These are phyloP conservation scores for Cicer pinnatifidum DNA, from an alignment of 306 rosid species.

Conservation along the genomic window DNA sequence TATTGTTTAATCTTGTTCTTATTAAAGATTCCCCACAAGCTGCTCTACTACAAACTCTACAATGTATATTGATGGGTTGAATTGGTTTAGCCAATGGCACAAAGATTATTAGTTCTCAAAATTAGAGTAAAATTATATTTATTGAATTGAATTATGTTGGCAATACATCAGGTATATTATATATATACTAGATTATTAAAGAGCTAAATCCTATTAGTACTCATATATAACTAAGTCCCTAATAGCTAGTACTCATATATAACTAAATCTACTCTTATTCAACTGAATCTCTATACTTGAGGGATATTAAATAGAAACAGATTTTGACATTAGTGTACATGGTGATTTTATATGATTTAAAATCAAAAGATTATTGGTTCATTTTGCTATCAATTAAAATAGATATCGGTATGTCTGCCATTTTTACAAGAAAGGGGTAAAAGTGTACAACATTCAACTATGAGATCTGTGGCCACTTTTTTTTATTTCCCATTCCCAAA, in stretches of 20 bases:
- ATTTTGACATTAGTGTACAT: not conserved
- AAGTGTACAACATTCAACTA: not conserved
- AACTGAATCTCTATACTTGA: too few species aligned
- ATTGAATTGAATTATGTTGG: too few species aligned
- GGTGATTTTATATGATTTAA: constrained; percentile 7
- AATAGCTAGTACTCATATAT: too few species aligned
- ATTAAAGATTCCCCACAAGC: not conserved
- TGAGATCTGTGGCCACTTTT: not conserved
- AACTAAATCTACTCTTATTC: too few species aligned
- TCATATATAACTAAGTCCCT: too few species aligned
- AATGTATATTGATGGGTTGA: constrained; percentile 20
- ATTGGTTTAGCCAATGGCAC: constrained; percentile 20
- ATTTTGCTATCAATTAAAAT: not conserved
- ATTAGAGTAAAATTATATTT: too few species aligned
- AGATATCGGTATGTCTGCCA: not conserved
- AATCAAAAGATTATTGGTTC: not conserved
- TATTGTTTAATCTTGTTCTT: not conserved
- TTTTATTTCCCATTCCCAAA: not conserved
- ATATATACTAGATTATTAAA: too few species aligned
- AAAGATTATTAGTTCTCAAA: not conserved
- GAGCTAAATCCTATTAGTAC: too few species aligned
- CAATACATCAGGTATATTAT: too few species aligned
- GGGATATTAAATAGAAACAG: too few species aligned
- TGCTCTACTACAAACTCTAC: not conserved
- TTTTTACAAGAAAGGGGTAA: not conserved